These are phyloP conservation scores for Kwoniella sp. DNA, from an alignment of 768 basidiomycete genomes.

Conservation along the genomic window DNA sequence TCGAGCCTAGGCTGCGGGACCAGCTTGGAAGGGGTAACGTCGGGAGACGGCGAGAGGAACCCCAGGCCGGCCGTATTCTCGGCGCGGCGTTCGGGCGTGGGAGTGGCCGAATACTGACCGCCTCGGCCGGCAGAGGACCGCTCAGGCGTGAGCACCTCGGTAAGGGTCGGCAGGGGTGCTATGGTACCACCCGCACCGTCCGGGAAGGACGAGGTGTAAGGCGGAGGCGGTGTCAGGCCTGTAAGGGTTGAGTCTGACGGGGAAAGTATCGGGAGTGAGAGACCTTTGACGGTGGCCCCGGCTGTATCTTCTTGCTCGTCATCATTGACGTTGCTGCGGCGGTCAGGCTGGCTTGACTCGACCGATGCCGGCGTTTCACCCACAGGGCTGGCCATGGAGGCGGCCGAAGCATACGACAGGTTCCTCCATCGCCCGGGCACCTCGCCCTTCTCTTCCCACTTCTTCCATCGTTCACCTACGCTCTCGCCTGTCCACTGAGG, in stretches of 20 bases:
- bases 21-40: constrained; percentile 6
- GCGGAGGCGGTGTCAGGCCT: constrained; percentile 31
- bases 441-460: constrained; percentile 15
- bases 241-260: background rate
- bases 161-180: background rate
- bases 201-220: constrained; percentile 30
- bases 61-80: constrained; percentile 6
- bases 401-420: constrained; percentile 5
- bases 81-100: constrained; percentile 18
- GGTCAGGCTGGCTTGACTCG: constrained; percentile 20
- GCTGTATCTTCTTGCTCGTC: background rate
- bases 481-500: constrained; percentile 38
- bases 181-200: background rate
- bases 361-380: too few species aligned
- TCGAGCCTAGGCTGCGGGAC: too few species aligned
- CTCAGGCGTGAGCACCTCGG: constrained; percentile 6
- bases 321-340: background rate
- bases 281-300: constrained; percentile 24
- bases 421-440: constrained; percentile 3
- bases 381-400: constrained; percentile 13
- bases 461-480: constrained; percentile 16
- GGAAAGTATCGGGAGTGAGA: background rate
- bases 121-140: background rate
- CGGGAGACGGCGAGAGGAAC: constrained; percentile 8
- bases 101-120: constrained; percentile 17